A percentile compares a stretch with the other conserved stretches of the same genome.
Evolutionary conservation across 768 basidiomycete genomes (phyloP).

Genomic region (Bullera alba): DNA sequence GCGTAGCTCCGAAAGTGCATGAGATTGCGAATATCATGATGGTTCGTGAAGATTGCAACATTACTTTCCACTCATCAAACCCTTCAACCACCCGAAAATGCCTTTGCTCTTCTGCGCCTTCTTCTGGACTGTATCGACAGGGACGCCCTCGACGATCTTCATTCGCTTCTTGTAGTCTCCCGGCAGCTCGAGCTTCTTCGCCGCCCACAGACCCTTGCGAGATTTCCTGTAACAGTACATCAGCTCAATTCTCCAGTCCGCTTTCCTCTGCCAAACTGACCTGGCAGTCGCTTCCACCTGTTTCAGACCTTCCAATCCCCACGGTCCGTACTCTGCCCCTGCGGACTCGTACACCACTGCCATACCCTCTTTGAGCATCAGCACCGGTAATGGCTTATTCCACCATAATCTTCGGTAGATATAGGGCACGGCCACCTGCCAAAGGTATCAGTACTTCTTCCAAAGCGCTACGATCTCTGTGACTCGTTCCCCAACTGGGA

Average conservation of each 20-base stretch:
- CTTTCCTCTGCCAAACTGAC: constrained; percentile 50
- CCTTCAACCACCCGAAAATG: neutral
- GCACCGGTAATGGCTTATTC: constrained; percentile 54
- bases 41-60: neutral
- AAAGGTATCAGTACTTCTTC: too few relatives aligned
- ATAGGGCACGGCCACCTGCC: constrained; percentile 66
- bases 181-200: constrained; percentile 58
- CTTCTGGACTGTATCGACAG: neutral
- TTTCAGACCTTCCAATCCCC: constrained; percentile 61
- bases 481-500: neutral
- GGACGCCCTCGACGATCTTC: constrained; percentile 28
- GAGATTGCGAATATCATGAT: neutral
- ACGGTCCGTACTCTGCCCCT: constrained; percentile 70
- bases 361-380: constrained; percentile 76
- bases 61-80: neutral
- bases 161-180: constrained; percentile 69
- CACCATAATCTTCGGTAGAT: constrained; percentile 56
- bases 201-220: constrained; percentile 73
- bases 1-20: neutral
- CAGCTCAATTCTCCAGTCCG: neutral
- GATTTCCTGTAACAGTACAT: constrained; percentile 29
- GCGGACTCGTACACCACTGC: constrained; percentile 67
- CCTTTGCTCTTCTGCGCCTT: neutral
- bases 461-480: neutral
- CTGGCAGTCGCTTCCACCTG: constrained; percentile 60